Base-by-base conservation (phyloP, 768 basidiomycete species). In the Trametes cinnabarina region DNA sequence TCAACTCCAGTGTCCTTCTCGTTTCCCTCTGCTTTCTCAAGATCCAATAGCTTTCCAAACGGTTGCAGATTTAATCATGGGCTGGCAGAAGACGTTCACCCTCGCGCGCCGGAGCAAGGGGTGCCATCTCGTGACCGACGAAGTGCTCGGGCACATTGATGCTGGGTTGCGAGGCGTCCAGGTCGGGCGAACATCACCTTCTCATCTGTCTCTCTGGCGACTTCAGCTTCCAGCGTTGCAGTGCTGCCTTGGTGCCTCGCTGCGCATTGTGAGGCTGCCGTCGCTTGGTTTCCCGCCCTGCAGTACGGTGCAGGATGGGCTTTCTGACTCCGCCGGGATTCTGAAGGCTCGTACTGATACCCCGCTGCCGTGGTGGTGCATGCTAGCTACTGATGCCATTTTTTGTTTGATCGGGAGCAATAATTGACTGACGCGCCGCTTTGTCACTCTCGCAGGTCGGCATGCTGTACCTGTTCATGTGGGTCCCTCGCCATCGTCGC, bases 401-500 rank as follows among this genome's bases (percentile, higher is more conserved):
- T 46, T 20, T 28, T 23, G 37, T 8, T 19, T 8, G 34, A 37
- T 35, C 23, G 32, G 19, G 1, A 14, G 34, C 14, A 23, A 12
- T 34, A 17, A 9, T 20, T 35, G 8, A 39, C 51, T 59, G 58
- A 59, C 32, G 26, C 17, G 26, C 39, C 6, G 43, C n/a, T 26
- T 15, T 46, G 44, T 19, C 25, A 32, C 53, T 14, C 12, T 28
- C 30, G 20, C 54, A 94, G 87, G 81, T 87, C 63, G 94, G 94
- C 32, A 91, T 97, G 80, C 73, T 95, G 49, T 92, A 88, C 71
- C 82, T 97, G 34, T 93, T 93, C 74, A 91, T 96, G 90, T 87
- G 69, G 62, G 84, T 74, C 61, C 55, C 6, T 6, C 55, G 4
- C 37, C 52, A 32, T 32, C 30, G 30, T 32, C 30, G 55, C 63